Base-by-base conservation (phyloP, 352 stramenopile species). In the Elongisporangium senticosum region DNA sequence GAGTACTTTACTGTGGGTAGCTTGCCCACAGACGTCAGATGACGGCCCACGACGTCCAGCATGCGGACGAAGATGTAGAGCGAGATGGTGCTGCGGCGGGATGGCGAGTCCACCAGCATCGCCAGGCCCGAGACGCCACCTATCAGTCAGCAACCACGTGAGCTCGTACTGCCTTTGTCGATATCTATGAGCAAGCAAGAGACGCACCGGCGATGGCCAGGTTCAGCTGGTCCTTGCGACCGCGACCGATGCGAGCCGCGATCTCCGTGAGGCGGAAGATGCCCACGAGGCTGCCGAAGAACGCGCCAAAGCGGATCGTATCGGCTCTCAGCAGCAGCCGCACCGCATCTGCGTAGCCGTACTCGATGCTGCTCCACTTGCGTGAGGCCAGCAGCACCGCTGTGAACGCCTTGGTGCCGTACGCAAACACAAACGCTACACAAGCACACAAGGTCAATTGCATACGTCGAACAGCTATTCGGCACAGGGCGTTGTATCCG, bases 41-140 rank as follows among this genome's bases (percentile, higher is more conserved):
- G 82, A 47, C 86, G 82, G 19, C 81, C 79, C 13, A 92, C 72
- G 5, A 95, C 73, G 62, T 95, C 83, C 28, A 95, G 65, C 82
- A 93, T 91, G 48, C 83, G 81, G 40, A 93, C 77, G 59, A 95
- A 92, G 53, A 93, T 85, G 65, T 95, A 95, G 47, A 95, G 70
- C 58, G 86, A 79, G 53, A 93, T 87, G 21, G 82, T 88, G 40
- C 52, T 83, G 10, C 83, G 82, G 8, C 86, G 74, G 10, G 69
- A 70, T 8, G 72, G 70, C 24, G 83, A 82, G 48, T 95, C 86
- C 21, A 93, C 62, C 17, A 95, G 65, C 54, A 95, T 62, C 11
- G 83, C 77, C 28, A 86, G 72, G 2, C 86, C 86, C 13, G 83
- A 83, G 17, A 92, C 62, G 0, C 67, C 77, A 2, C 79, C 68